These are phyloP conservation scores for Plasmodium fragile DNA, from an alignment of 169 alveolate species.

Conservation along the genomic window DNA sequence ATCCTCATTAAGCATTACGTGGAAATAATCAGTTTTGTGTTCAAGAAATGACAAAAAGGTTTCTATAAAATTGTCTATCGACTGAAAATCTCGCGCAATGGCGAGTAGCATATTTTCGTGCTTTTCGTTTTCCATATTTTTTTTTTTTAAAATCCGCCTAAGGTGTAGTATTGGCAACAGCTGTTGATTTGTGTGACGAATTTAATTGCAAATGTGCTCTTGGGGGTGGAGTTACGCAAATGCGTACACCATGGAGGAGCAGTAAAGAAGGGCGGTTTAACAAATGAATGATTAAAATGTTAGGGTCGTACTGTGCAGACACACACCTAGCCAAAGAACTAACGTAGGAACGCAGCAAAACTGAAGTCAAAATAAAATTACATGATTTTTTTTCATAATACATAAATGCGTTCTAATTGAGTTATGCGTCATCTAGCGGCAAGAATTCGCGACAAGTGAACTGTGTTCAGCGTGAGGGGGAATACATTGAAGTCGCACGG, in stretches of 20 bases:
- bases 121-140: conserved; percentile 47
- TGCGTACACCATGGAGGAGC: neutral
- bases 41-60: conserved; percentile 48
- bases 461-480: neutral
- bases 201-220: neutral
- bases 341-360: neutral
- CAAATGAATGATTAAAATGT: neutral
- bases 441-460: neutral
- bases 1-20: conserved; percentile 55
- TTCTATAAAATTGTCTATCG: conserved; percentile 72
- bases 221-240: neutral
- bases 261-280: neutral
- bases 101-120: conserved; percentile 74
- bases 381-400: neutral
- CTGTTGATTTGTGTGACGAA: conserved; percentile 2
- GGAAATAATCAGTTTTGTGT: conserved; percentile 67
- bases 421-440: neutral
- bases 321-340: neutral
- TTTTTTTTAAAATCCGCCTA: neutral
- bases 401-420: neutral
- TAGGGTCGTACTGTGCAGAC: neutral
- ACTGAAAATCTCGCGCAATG: conserved; percentile 53
- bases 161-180: neutral
- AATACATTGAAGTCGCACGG: neutral
- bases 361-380: neutral